A percentile compares a stretch with the other conserved stretches of the same genome.
phyloP scores from a whole-genome alignment of 2,329 filamentous ascomycete genomes.

The Diaporthe sp. region DNA sequence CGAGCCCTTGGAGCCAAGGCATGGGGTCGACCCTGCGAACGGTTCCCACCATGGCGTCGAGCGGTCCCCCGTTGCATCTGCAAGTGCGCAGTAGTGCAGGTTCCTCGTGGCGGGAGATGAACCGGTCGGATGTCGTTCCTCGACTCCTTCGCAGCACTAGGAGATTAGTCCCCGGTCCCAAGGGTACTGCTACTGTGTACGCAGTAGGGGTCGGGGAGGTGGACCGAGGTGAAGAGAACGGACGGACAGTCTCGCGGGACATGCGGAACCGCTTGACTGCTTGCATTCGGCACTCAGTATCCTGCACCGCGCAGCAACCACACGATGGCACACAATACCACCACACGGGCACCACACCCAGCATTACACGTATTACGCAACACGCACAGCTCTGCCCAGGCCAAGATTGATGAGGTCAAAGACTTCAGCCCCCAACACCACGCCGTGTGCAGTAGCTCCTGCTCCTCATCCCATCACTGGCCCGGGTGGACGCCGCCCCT shows the following conservation, averaged over 20 bases:
- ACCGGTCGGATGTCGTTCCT: constrained; percentile 25
- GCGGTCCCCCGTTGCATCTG: constrained; percentile 1
- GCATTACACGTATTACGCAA: background rate
- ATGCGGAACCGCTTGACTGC: background rate
- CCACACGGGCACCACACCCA: background rate
- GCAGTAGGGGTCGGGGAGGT: background rate
- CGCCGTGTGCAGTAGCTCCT: background rate
- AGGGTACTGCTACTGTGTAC: background rate
- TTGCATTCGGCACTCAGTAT: constrained; percentile 3
- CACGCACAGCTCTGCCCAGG: background rate
- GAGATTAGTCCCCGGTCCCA: constrained; percentile 1
- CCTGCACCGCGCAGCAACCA: constrained; percentile 1
- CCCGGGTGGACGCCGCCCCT: background rate
- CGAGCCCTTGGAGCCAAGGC: background rate
- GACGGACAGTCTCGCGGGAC: background rate
- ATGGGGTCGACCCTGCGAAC: constrained; percentile 9
- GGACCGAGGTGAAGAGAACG: background rate
- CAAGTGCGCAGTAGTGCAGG: no score
- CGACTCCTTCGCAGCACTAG: background rate
- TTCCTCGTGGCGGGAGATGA: constrained; percentile 9
- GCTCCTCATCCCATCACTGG: constrained; percentile 1
- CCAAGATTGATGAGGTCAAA: constrained; percentile 21
- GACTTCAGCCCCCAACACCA: background rate
- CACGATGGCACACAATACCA: background rate
- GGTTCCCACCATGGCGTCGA: background rate